Percentiles rank a stretch among this genome's conserved stretches.
These are phyloP conservation scores for Mrakia blollopis DNA, from an alignment of 768 basidiomycete species.

Conservation along the genomic window DNA sequence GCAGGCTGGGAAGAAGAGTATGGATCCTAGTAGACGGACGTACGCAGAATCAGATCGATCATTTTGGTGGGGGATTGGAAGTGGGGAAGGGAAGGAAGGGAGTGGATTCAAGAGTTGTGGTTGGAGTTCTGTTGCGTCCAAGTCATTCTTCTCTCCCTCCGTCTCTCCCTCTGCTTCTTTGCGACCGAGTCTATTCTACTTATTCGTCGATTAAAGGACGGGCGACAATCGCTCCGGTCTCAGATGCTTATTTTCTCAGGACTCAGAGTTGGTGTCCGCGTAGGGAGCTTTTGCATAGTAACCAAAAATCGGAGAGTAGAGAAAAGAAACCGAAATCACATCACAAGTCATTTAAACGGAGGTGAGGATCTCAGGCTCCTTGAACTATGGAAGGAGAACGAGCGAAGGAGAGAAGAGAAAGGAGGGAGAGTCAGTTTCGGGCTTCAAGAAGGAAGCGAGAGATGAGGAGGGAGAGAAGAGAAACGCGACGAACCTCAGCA, in stretches of 20 bases:
- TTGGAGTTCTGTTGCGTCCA: not conserved
- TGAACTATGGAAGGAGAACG: slow-evolving; percentile 54
- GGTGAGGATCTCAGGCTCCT: slow-evolving; percentile 91
- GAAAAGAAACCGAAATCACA: slow-evolving; percentile 6
- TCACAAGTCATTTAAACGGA: slow-evolving; percentile 60
- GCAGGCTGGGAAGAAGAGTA: not conserved
- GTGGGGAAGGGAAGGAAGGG: not conserved
- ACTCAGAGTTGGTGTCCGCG: not conserved
- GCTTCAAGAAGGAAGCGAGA: not conserved
- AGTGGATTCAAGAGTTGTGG: not conserved
- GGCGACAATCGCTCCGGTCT: not conserved
- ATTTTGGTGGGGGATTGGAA: not conserved
- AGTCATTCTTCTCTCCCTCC: not conserved
- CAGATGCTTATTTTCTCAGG: not conserved
- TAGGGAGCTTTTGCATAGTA: not conserved
- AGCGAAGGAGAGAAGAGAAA: not conserved
- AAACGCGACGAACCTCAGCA: slow-evolving; percentile 8
- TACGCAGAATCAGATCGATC: slow-evolving; percentile 22
- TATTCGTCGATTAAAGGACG: not conserved
- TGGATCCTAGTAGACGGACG: not conserved
- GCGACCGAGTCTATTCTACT: not conserved
- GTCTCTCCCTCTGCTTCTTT: not conserved
- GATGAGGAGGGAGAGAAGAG: not conserved
- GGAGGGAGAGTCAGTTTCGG: not conserved
- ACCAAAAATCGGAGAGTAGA: not conserved